Conservation (phyloP, 2,329 filamentous ascomycete genomes). For the Pestalotiopsis sp. region DNA sequence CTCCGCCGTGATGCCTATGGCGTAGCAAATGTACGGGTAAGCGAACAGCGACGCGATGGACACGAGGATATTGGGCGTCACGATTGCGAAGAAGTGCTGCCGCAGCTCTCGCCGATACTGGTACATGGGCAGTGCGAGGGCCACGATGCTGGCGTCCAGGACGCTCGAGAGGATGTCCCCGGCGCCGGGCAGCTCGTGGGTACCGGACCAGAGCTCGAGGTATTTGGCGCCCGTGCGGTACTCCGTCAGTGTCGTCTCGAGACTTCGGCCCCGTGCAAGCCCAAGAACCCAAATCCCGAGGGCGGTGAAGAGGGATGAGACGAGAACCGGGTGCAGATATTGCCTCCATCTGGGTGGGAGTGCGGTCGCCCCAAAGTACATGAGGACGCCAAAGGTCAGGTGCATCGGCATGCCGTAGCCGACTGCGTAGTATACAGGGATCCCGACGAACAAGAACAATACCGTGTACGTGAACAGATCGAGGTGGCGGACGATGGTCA, state of each 20-base stretch:
- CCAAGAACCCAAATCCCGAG: slow-evolving; percentile 56
- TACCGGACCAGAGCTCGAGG: slow-evolving; percentile 48
- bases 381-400: slow-evolving; percentile 48
- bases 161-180: slow-evolving; percentile 57
- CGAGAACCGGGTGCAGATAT: slow-evolving; percentile 60
- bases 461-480: slow-evolving; percentile 46
- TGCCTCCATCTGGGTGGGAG: slow-evolving; percentile 50
- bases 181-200: slow-evolving; percentile 47
- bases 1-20: slow-evolving; percentile 53
- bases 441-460: slow-evolving; percentile 51
- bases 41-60: slow-evolving; percentile 56
- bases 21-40: slow-evolving; percentile 57
- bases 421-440: slow-evolving; percentile 55
- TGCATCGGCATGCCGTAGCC: slow-evolving; percentile 55
- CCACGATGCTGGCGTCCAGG: slow-evolving; percentile 60
- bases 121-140: slow-evolving; percentile 63
- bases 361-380: slow-evolving; percentile 51
- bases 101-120: slow-evolving; percentile 58
- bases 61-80: slow-evolving; percentile 53
- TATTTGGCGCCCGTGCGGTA: slow-evolving; percentile 59
- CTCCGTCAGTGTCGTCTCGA: slow-evolving; percentile 41
- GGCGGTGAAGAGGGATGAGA: slow-evolving; percentile 55
- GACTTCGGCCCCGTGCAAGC: slow-evolving; percentile 39
- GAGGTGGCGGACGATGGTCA: slow-evolving; percentile 43
- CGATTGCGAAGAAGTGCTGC: slow-evolving; percentile 54